Evolutionary conservation across 78 protist genomes (phyloP), one percentile per base, ranked within the genome.

Genomic region (Fonticula alba): DNA sequence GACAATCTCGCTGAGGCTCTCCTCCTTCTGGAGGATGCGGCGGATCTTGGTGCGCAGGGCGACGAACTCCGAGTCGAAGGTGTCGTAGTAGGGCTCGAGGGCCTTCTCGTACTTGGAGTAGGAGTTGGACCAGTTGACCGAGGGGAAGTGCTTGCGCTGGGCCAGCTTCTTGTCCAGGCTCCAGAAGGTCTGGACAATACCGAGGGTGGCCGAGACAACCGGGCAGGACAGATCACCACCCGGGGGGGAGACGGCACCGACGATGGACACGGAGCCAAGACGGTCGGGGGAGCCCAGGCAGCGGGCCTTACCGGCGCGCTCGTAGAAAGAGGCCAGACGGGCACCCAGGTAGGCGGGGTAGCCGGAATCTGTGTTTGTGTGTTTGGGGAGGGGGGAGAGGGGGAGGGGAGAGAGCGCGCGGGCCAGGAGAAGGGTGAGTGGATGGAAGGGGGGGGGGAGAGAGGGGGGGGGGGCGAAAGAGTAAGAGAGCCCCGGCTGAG

Each of bases 121-220:
- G 32, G 89, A 76, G 33, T 76, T 47, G 22, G 65, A 51, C 99
- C 99, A 97, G 83, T 95, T 88, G 78, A 97, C 86, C 0, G 99
- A 83, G 27, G 99, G 99, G 92, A 97, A 97, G 76, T 97, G 99
- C 92, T 97, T 97, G 63, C 99, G 83, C 82, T 95, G 99, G 27
- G 99, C 99, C 2, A 94, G 82, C 82, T 86, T 83, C 87, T 93
- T 94, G 83, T 88, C 95, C 31, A 95, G 79, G 59, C 98, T 98
- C 98, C 99, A 95, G 83, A 97, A 97, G 49, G 87, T 95, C 80
- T 95, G 99, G 29, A 97, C 99, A 47, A 97, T 95, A 66, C 81
- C 85, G 27, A 97, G 84, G 10, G 99, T 97, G 64, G 99, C 85
- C 6, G 94, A 40, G 37, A 97, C 87, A 14, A 97, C 99, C 33